phyloP scores from a whole-genome alignment of 23 red algal species.

The Gracilaria gracilis region DNA sequence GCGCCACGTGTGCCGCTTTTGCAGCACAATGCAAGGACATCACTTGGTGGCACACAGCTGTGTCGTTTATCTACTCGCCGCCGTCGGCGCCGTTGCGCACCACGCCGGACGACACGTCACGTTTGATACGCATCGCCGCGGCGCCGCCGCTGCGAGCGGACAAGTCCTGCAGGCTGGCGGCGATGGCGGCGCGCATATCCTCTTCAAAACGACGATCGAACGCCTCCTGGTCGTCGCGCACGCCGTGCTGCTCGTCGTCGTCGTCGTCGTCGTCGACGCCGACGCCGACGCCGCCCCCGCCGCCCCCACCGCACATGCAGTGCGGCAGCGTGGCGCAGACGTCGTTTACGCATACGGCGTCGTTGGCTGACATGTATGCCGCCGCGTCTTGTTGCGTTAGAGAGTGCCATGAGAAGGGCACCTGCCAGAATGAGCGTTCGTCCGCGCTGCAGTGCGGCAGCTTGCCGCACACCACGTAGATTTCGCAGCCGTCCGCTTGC shows the following conservation, averaged over 20 bases:
- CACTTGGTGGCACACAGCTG: too few species aligned
- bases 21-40: too few species aligned
- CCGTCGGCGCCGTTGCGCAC: neutral
- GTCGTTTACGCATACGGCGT: neutral
- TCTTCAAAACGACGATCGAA: slow-evolving; percentile 8
- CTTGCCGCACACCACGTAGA: slow-evolving; percentile 31
- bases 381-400: neutral
- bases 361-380: too few species aligned
- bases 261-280: neutral
- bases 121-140: neutral
- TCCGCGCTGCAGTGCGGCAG: slow-evolving; percentile 38
- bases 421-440: slow-evolving; percentile 10
- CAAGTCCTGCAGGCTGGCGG: neutral
- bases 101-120: neutral
- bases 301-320: neutral
- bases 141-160: neutral
- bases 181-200: slow-evolving; percentile 16
- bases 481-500: slow-evolving; percentile 29
- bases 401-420: slow-evolving; percentile 26
- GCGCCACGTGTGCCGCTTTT: too few species aligned
- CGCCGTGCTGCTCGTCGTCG: neutral
- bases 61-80: neutral
- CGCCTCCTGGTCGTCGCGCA: neutral
- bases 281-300: neutral
- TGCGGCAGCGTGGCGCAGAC: neutral